Percentiles rank a stretch among this genome's conserved stretches.
phyloP scores from a whole-genome alignment of 2,329 filamentous ascomycete genomes.

The Xylaria hypoxylon region DNA sequence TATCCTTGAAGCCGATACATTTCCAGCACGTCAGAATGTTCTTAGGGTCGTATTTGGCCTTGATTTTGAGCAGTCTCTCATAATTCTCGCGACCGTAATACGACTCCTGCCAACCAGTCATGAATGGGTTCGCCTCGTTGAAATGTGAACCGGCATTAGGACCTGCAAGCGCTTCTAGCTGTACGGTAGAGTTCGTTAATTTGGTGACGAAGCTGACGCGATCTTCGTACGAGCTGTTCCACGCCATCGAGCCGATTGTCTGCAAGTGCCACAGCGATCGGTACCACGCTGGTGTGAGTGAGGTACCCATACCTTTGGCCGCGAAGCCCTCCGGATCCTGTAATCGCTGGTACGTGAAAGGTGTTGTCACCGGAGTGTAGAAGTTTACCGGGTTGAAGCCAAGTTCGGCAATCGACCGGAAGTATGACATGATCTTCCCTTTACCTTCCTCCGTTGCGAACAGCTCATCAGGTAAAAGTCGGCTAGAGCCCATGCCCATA shows the following conservation, averaged over 20 bases:
- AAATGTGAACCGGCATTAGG: constrained; percentile 33
- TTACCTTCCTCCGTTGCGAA: constrained; percentile 38
- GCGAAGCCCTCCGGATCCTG: constrained; percentile 20
- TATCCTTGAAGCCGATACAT: constrained; percentile 38
- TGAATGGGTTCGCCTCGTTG: constrained; percentile 43
- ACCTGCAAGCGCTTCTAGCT: constrained; percentile 37
- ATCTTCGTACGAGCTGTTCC: constrained; percentile 39
- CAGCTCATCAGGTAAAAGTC: constrained; percentile 35
- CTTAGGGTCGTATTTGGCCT: constrained; percentile 38
- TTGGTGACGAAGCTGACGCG: constrained; percentile 35
- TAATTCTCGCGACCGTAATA: constrained; percentile 39
- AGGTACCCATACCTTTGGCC: constrained; percentile 26
- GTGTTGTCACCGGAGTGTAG: constrained; percentile 39
- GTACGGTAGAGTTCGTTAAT: constrained; percentile 37
- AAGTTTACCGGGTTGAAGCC: constrained; percentile 39
- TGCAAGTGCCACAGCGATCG: constrained; percentile 39
- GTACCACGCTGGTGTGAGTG: constrained; percentile 40
- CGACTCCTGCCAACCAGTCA: constrained; percentile 38
- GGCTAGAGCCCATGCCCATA: constrained; percentile 34
- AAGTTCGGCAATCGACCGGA: constrained; percentile 34
- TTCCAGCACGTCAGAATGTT: constrained; percentile 39
- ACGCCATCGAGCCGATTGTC: constrained; percentile 35
- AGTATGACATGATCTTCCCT: constrained; percentile 36
- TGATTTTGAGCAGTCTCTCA: constrained; percentile 34
- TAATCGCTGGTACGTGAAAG: constrained; percentile 34